These are phyloP conservation scores for Spathaspora passalidarum DNA, from an alignment of 805 yeast genomes.

Conservation along the genomic window DNA sequence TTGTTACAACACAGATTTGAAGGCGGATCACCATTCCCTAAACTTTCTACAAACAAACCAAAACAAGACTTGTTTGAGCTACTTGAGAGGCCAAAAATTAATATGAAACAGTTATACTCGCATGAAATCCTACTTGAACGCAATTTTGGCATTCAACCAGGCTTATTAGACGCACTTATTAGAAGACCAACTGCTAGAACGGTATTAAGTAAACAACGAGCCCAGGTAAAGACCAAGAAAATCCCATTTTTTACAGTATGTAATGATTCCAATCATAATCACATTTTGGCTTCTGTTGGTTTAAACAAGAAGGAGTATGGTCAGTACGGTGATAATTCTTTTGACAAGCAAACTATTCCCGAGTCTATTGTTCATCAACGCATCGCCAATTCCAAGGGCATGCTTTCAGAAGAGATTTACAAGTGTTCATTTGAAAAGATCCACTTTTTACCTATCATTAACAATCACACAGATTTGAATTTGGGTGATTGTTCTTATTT, in stretches of 20 bases:
- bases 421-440: conserved; percentile 22
- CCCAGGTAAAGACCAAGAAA: conserved; percentile 32
- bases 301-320: conserved; percentile 18
- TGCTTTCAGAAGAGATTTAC: conserved; percentile 16
- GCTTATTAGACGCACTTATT: conserved; percentile 3
- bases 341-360: conserved; percentile 6
- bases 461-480: conserved; percentile 58
- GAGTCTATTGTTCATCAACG: conserved; percentile 12
- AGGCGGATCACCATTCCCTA: conserved; percentile 1
- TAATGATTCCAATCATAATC: conserved; percentile 35
- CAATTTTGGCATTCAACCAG: conserved; percentile 1
- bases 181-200: conserved; percentile 38
- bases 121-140: conserved; percentile 1
- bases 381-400: conserved; percentile 12
- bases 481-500: conserved; percentile 91
- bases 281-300: conserved; percentile 20
- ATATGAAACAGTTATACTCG: conserved; percentile 1
- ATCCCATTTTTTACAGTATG: conserved; percentile 53
- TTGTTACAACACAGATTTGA: conserved; percentile 12
- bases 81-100: conserved; percentile 9
- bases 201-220: conserved; percentile 37
- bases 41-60: background rate
- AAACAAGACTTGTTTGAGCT: conserved; percentile 5
- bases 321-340: conserved; percentile 3
- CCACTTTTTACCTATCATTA: conserved; percentile 29